Conservation (phyloP, 345 rosid genomes). For the Populus ilicifolia region DNA sequence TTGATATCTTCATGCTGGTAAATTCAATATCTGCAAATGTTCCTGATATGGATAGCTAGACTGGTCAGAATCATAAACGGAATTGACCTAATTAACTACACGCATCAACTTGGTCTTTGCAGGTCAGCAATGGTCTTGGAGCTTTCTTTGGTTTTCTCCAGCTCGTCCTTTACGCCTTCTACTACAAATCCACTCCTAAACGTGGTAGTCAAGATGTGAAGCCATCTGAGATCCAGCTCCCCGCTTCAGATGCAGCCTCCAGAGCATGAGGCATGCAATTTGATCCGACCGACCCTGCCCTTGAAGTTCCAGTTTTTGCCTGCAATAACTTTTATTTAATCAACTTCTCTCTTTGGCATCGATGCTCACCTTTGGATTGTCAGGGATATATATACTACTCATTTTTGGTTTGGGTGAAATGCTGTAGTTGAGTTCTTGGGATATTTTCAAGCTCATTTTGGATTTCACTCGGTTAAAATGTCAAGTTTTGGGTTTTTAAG, state of each 20-base stretch:
- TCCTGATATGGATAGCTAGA: not conserved
- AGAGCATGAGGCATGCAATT: not conserved
- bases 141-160: constrained; percentile 34
- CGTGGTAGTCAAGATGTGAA: constrained; percentile 8
- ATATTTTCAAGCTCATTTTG: no score
- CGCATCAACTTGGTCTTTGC: not conserved
- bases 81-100: not conserved
- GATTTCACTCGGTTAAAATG: no score
- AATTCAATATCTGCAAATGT: not conserved
- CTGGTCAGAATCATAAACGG: not conserved
- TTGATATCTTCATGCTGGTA: constrained; percentile 39
- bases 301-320: no score
- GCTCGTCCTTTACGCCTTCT: constrained; percentile 36
- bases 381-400: no score
- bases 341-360: no score
- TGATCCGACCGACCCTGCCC: no score
- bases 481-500: no score
- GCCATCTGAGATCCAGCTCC: constrained; percentile 39
- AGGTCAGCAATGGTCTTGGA: constrained; percentile 67
- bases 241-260: not conserved
- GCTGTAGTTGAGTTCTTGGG: no score
- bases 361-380: no score
- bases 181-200: constrained; percentile 31
- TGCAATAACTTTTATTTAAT: no score
- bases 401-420: no score